A percentile compares a stretch with the other conserved stretches of the same genome.
These are phyloP conservation scores for Anisodus tanguticus DNA, from an alignment of 257 asterid species.

Conservation along the genomic window DNA sequence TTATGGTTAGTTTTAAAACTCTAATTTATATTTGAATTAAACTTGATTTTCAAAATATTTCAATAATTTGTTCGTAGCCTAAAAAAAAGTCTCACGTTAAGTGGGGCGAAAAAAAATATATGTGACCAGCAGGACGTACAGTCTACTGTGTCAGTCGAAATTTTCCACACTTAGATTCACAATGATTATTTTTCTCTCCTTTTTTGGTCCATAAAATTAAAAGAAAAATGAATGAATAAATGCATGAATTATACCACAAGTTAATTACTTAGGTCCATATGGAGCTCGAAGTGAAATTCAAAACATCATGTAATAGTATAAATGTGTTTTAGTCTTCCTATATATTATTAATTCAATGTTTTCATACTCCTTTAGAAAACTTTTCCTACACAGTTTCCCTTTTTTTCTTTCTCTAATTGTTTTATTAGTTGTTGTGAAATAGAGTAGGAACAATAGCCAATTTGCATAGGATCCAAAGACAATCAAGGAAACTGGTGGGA, in stretches of 20 bases:
- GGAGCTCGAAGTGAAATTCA: background rate
- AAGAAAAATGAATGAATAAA: background rate
- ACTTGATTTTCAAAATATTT: background rate
- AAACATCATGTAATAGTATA: background rate
- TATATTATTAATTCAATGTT: background rate
- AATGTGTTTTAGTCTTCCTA: background rate
- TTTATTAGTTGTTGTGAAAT: conserved; percentile 26
- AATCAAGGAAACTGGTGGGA: conserved; percentile 45
- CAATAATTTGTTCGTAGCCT: background rate
- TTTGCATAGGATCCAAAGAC: conserved; percentile 64
- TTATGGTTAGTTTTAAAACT: no score
- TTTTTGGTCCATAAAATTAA: no score
- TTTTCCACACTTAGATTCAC: no score
- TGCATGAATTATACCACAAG: background rate
- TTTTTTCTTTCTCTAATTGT: background rate
- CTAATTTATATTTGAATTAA: no score
- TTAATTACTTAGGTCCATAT: background rate
- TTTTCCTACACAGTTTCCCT: background rate
- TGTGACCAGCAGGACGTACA: no score
- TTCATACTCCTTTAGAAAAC: background rate
- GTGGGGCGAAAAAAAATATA: no score
- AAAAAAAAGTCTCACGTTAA: no score
- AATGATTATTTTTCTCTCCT: no score
- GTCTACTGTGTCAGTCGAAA: no score
- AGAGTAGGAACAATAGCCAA: conserved; percentile 29